Percentiles rank a stretch among this genome's conserved stretches.
Conservation (phyloP, 2,329 filamentous ascomycete species). For the Monosporascus cannonballus region DNA sequence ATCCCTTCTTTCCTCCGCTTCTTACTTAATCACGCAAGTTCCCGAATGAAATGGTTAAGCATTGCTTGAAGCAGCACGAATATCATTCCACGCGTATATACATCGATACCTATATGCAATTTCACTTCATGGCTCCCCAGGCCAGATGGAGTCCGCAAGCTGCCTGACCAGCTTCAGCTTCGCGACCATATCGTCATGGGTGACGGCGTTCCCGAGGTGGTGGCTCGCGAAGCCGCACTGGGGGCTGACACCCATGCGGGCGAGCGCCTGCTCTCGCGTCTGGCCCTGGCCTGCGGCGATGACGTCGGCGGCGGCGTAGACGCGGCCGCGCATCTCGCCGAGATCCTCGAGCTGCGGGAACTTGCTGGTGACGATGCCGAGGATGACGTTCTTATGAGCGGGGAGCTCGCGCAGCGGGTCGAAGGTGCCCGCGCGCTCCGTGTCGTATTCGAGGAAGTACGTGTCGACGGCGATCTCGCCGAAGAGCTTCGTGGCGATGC, state of each 20-base stretch:
- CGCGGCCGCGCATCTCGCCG: conserved; percentile 52
- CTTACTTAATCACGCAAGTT: no score
- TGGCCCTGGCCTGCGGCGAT: conserved; percentile 62
- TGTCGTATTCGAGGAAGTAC: conserved; percentile 67
- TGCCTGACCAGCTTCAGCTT: conserved; percentile 66
- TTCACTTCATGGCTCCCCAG: conserved; percentile 30
- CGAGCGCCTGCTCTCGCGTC: conserved; percentile 59
- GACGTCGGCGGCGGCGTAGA: conserved; percentile 58
- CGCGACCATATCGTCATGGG: conserved; percentile 63
- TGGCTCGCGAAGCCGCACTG: conserved; percentile 74
- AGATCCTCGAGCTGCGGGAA: conserved; percentile 56
- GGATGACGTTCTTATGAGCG: conserved; percentile 54
- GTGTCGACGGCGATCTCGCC: conserved; percentile 56
- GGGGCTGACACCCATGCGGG: conserved; percentile 63
- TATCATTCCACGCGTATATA: no score
- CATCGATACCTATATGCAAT: not conserved
- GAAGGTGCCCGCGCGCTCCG: conserved; percentile 56
- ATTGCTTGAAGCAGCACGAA: no score
- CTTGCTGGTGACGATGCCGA: conserved; percentile 61
- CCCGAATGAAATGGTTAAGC: no score
- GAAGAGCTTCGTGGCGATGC: conserved; percentile 62
- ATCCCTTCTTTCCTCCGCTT: not conserved
- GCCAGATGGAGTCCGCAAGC: conserved; percentile 69
- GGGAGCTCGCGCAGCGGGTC: conserved; percentile 58
- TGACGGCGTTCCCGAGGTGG: conserved; percentile 64